These are phyloP conservation scores for Beta vulgaris DNA, from an alignment of 148 eudicot species.

Conservation along the genomic window DNA sequence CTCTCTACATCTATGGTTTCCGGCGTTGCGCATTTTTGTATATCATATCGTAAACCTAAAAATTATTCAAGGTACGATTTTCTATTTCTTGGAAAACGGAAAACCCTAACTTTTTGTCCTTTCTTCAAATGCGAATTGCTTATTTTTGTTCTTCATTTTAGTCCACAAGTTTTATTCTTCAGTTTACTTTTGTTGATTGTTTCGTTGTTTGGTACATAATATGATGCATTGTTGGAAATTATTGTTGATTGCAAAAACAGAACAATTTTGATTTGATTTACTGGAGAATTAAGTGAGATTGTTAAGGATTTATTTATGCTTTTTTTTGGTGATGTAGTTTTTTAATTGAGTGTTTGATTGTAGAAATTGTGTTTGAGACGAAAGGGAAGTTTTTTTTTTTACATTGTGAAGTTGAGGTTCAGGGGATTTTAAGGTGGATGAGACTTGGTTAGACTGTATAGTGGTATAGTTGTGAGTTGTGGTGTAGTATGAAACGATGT, in stretches of 20 bases:
- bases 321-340: too few species aligned
- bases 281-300: too few species aligned
- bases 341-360: too few species aligned
- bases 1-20: neutral
- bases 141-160: neutral
- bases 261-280: too few species aligned
- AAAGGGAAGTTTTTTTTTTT: too few species aligned
- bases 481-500: neutral
- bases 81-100: neutral
- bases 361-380: too few species aligned
- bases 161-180: neutral
- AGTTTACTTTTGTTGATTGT: neutral
- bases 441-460: neutral
- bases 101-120: neutral
- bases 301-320: too few species aligned
- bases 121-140: neutral
- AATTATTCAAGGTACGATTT: neutral
- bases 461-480: neutral
- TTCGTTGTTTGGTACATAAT: neutral
- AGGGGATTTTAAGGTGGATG: neutral
- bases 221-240: neutral
- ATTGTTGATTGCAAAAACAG: neutral
- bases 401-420: neutral
- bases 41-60: neutral
- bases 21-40: neutral